Base-by-base conservation (phyloP, 148 eudicot species). In the Polygonum maritimum region DNA sequence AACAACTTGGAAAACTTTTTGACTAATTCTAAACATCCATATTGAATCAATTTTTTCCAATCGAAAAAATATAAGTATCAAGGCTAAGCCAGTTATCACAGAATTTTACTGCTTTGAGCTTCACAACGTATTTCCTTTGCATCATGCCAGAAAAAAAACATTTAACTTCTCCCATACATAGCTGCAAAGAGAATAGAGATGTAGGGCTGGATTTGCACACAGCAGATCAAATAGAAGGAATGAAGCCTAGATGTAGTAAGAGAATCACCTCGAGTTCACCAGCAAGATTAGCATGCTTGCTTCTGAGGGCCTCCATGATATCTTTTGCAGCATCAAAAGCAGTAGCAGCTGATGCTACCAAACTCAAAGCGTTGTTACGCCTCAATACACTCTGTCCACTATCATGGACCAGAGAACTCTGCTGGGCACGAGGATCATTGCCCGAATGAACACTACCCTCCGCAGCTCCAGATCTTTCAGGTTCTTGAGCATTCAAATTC, bases 241-340 rank as follows among this genome's bases (percentile, higher is more conserved):
- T 3, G 15, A 51, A 84, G 84, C 79, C 92, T 96, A 78, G 97
- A 86, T 86, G 90, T 94, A 82, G 85, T 88, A 36, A 93, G 75
- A 90, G 96, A 74, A 60, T 45, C 73, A 90, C 98, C 98, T 94
- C 98, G 76, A 95, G 98, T 84, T 95, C 99, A 67, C 96, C 83
- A 70, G 99, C 98, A 82, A 95, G 88, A 87, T 95, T 95, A 74
- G 89, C 82, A 87, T 95, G 99, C 81, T 95, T 95, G 92, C 98
- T 92, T 82, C 98, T 86, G 69, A 95, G 94, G 78, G 99, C 89
- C 86, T 95, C 99, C 99, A 95, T 95, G 71, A 95, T 92, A 82
- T 95, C 98, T 78, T 92, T 95, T 21, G 98, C 99, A 76, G 99
- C 91, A 82, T 92, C 99, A 81, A 92, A 95, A 47, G 98, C 97